Evolutionary conservation across 2,329 filamentous ascomycete species (phyloP).

Genomic region (Ascochyta lentis): DNA sequence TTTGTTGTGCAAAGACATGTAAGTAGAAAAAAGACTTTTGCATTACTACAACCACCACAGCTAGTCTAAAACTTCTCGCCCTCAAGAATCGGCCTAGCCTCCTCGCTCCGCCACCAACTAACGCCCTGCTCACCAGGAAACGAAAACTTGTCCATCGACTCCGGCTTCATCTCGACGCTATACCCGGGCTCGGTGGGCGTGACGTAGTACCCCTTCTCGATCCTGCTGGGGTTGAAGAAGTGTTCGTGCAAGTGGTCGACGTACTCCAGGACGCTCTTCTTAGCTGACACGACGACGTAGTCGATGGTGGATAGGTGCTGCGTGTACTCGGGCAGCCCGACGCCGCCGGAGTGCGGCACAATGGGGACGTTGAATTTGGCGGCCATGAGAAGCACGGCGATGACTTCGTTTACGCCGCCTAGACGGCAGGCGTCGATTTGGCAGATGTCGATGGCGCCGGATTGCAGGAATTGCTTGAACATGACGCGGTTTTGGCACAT

Average conservation of each 20-base stretch:
- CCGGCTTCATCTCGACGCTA: constrained; percentile 90
- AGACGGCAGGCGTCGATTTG: constrained; percentile 91
- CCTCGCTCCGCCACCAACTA: constrained; percentile 80
- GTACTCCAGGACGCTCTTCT: constrained; percentile 84
- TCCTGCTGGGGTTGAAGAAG: constrained; percentile 80
- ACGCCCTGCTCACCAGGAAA: constrained; percentile 80
- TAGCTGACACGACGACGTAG: constrained; percentile 84
- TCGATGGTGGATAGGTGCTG: constrained; percentile 93
- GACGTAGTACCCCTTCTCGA: constrained; percentile 85
- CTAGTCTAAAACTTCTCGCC: constrained; percentile 53
- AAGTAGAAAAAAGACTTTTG: too few species aligned
- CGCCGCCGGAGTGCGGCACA: constrained; percentile 87
- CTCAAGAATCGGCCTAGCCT: constrained; percentile 77
- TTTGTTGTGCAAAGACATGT: too few species aligned
- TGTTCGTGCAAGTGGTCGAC: constrained; percentile 95
- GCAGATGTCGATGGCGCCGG: constrained; percentile 83
- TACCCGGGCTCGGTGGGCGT: constrained; percentile 85
- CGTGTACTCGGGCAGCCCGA: constrained; percentile 91
- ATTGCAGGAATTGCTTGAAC: constrained; percentile 87
- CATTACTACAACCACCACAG: too few species aligned
- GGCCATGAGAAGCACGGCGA: constrained; percentile 88
- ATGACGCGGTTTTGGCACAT: constrained; percentile 96
- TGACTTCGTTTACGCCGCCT: constrained; percentile 88
- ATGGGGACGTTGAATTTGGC: constrained; percentile 80
- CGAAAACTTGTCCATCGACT: constrained; percentile 80